These are phyloP conservation scores for Stevia rebaudiana DNA, from an alignment of 140 eudicot species.

Conservation along the genomic window DNA sequence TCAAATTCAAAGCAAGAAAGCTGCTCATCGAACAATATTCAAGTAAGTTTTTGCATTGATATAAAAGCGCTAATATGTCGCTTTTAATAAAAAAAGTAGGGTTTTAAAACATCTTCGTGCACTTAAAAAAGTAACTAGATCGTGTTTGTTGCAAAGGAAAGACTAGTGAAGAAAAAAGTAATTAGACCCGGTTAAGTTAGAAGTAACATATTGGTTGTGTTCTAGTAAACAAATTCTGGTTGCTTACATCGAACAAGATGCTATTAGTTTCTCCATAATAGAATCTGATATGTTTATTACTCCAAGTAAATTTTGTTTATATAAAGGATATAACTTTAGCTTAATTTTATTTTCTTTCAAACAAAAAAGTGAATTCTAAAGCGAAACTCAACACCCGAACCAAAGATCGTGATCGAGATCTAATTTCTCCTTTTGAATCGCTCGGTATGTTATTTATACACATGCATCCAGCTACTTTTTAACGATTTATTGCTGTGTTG, in stretches of 20 bases:
- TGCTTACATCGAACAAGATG: neutral
- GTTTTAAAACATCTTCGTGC: neutral
- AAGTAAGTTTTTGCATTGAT: constrained; percentile 17
- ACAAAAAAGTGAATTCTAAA: constrained; percentile 10
- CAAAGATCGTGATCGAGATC: constrained; percentile 4
- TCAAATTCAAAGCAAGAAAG: constrained; percentile 1
- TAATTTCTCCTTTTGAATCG: constrained; percentile 3
- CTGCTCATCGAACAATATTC: neutral
- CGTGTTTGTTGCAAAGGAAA: neutral
- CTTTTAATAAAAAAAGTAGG: neutral
- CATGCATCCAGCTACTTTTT: neutral
- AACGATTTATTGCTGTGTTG: neutral
- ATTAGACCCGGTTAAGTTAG: no score
- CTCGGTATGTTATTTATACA: constrained; percentile 18
- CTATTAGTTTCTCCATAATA: neutral
- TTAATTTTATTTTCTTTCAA: neutral
- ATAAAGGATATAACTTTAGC: neutral
- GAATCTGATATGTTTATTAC: no score
- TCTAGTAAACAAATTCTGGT: neutral
- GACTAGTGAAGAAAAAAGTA: no score
- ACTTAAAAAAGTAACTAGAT: neutral
- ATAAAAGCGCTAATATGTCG: neutral
- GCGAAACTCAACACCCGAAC: neutral
- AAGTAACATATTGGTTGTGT: neutral
- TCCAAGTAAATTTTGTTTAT: no score